Evolutionary conservation across 1,284 basidiomycete species (phyloP), one percentile per base, ranked within the genome.

Genomic region (Austroboletus novae-zelandiae): DNA sequence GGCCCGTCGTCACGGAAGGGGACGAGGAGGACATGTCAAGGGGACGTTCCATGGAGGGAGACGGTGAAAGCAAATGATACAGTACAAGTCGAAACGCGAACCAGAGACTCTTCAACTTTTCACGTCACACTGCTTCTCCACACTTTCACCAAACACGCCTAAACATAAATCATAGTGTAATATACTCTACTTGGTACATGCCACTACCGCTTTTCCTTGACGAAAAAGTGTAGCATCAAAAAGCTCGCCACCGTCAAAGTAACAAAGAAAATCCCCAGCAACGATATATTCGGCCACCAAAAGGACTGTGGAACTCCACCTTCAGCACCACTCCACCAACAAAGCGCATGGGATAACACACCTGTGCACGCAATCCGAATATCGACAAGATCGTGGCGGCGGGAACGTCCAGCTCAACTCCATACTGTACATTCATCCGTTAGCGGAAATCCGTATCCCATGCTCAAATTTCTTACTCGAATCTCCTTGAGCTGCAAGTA

Each of bases 271-370:
- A 93, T 90, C 7, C 78, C 84, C 5, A 97, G 76, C 0, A 94
- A 71, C 1, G 85, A 77, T 43, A 94, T 87, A 67, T 97, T 93
- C 0, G 94, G 94, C 89, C 89, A 96, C 94, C 94, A 97, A 77
- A 94, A 97, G 0, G 93, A 91, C 83, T 95, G 61, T 6, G 46
- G 31, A 11, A 9, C 15, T 40, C 25, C 25, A 27, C 25, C 25
- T 27, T 70, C 40, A 63, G 32, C 40, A 9, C 43, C 17, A 20
- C 23, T 47, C 31, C 36, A 35, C 23, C 5, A 34, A 35, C 15
- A 29, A 40, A 43, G 31, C 9, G 30, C 20, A 20, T 15, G 14
- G 23, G 14, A 49, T 52, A 57, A 57, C 57, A 1, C 25, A 88
- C 89, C 77, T 86, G 86, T 32, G 93, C 87, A 54, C 86, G 80